Evolutionary conservation across 139 green algal species (phyloP), one percentile per base, ranked within the genome.

Genomic region (Yamagishiella unicocca): DNA sequence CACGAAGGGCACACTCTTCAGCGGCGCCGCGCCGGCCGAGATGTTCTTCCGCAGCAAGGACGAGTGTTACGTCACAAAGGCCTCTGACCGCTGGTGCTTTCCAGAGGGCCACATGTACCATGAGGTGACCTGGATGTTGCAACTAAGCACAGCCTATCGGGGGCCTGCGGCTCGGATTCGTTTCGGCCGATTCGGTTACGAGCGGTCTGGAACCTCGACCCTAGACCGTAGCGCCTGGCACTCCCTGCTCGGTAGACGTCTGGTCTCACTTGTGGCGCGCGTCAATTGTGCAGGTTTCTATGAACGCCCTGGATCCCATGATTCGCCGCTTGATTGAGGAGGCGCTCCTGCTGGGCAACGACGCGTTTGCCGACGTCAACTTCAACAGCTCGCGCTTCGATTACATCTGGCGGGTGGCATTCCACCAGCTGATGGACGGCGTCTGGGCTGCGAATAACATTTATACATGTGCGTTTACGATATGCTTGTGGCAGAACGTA

Each of bases 21-120:
- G 54, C 25, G 66, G 81, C 45, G 64, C 67, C 0, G 45, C 45
- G 45, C 81, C 81, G 5, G 81, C 81, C 10, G 22, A 83, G 17
- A 76, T 88, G 68, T 88, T 92, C 35, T 92, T 92, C 70, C 46
- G 74, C 50, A 54, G 14, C 33, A 87, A 87, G 64, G 66, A 87
- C 81, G 7, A 24, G 22, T 87, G 81, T 43, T 87, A 79, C 24
- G 81, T 87, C 6, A 68, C 40, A 21, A 14, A 78, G 22, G 54
- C 62, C 43, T 7, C 66, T 1, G 12, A 53, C 22, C 81, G 81
- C 64, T 87, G 81, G 81, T 87, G 81, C 81, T 87, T 58, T 46
- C 66, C 81, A 22, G 81, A 87, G 43, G 81, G 81, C 24, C 81
- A 87, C 81, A 87, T 87, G 81, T 87, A 87, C 81, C 66, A 87